Percentiles rank a stretch among this genome's conserved stretches.
Conservation (phyloP, 495 filamentous ascomycete genomes). For the Daldinia childiae region DNA sequence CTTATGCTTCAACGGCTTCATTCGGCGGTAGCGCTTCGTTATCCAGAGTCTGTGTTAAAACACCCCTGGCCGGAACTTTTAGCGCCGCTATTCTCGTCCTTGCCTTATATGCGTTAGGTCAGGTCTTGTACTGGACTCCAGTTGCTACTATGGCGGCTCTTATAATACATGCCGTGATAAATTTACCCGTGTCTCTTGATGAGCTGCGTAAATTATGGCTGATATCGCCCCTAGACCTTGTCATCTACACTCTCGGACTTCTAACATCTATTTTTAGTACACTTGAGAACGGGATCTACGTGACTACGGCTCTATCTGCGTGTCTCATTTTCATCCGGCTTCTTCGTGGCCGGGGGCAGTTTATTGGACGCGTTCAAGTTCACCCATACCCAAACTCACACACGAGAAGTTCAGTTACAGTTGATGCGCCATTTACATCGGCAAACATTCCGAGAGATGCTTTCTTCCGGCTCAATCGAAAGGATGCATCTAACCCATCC, state of each 20-base stretch:
- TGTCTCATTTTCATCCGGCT: slow-evolving; percentile 3
- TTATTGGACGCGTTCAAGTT: slow-evolving; percentile 6
- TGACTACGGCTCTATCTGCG: neutral
- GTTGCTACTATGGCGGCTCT: slow-evolving; percentile 6
- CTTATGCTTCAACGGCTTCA: slow-evolving; percentile 13
- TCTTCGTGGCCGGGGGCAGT: neutral
- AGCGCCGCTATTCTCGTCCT: neutral
- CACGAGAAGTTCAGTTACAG: neutral
- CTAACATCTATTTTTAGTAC: slow-evolving; percentile 6
- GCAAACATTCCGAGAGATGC: neutral
- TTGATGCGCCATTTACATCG: neutral
- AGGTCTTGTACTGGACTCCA: slow-evolving; percentile 3
- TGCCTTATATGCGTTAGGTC: neutral
- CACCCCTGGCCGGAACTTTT: slow-evolving; percentile 1
- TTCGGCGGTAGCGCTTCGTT: slow-evolving; percentile 15
- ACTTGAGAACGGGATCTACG: slow-evolving; percentile 13
- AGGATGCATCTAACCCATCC: slow-evolving; percentile 4
- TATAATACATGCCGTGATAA: slow-evolving; percentile 11
- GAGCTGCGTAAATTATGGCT: slow-evolving; percentile 7
- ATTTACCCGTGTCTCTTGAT: neutral
- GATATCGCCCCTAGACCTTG: slow-evolving; percentile 4
- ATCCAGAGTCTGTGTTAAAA: slow-evolving; percentile 6
- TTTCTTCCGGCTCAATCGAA: slow-evolving; percentile 5
- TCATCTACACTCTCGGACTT: slow-evolving; percentile 2
- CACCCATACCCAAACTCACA: neutral